phyloP scores from a whole-genome alignment of 164 flowering plant species.

The Macadamia tetraphylla region DNA sequence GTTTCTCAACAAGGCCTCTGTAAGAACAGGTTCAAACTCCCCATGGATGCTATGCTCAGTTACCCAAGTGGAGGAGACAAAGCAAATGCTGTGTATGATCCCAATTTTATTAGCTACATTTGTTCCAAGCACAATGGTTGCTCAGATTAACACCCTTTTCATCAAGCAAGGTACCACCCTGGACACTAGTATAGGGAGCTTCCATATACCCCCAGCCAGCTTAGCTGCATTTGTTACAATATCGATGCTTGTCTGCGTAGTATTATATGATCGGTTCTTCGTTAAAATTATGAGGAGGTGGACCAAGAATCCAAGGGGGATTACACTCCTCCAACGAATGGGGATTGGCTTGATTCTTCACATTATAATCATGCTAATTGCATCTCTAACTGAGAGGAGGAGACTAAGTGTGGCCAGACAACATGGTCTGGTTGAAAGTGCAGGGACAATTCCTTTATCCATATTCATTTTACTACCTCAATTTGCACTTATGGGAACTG shows the following conservation, averaged over 20 bases:
- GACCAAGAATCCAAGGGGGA: conserved; percentile 67
- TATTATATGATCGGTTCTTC: conserved; percentile 46
- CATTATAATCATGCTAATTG: conserved; percentile 38
- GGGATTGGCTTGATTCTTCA: conserved; percentile 51
- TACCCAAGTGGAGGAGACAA: conserved; percentile 66
- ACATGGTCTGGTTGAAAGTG: conserved; percentile 31
- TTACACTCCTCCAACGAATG: conserved; percentile 58
- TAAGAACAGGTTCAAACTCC: conserved; percentile 32
- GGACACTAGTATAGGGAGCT: conserved; percentile 33
- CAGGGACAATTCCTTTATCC: conserved; percentile 40
- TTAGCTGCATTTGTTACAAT: conserved; percentile 43
- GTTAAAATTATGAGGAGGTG: conserved; percentile 28
- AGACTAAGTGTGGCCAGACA: conserved; percentile 40
- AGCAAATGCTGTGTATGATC: conserved; percentile 59
- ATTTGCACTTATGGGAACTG: conserved; percentile 59
- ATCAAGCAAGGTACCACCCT: conserved; percentile 68
- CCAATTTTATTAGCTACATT: conserved; percentile 45
- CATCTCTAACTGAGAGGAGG: conserved; percentile 36
- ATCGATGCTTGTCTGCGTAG: conserved; percentile 52
- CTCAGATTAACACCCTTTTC: conserved; percentile 55
- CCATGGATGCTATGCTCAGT: conserved; percentile 59
- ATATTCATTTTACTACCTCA: conserved; percentile 64
- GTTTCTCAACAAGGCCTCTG: conserved; percentile 57
- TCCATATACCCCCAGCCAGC: conserved; percentile 61
- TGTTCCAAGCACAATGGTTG: conserved; percentile 53